phyloP scores from a whole-genome alignment of 208 protist species.

The Acanthamoeba triangularis region DNA sequence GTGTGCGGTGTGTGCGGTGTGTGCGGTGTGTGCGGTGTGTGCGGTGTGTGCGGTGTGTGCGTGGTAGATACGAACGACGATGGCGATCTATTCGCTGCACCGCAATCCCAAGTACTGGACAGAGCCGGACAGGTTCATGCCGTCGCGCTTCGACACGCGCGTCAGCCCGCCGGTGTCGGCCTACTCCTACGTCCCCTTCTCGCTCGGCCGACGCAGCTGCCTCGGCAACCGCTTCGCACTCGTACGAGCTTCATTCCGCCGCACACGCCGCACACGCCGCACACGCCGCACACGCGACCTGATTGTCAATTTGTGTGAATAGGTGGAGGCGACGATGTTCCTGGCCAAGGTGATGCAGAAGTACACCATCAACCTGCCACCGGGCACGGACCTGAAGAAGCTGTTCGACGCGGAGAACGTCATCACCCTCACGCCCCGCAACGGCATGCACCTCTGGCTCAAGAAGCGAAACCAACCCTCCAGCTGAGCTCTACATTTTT shows the following conservation, averaged over 20 bases:
- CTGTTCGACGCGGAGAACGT: not conserved
- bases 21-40: too few relatives aligned
- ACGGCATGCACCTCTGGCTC: not conserved
- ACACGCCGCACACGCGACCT: not conserved
- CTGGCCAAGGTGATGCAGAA: slow-evolving; percentile 14
- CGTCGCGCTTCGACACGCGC: slow-evolving; percentile 22
- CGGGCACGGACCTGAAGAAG: not conserved
- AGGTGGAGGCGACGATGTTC: slow-evolving; percentile 57
- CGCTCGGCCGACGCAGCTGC: slow-evolving; percentile 15
- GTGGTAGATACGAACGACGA: not conserved
- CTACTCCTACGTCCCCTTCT: slow-evolving; percentile 28
- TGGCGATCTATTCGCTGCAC: slow-evolving; percentile 22
- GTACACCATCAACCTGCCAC: slow-evolving; percentile 32
- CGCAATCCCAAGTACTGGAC: slow-evolving; percentile 2
- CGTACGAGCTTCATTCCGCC: not conserved
- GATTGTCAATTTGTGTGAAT: not conserved
- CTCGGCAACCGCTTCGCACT: slow-evolving; percentile 28
- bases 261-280: too few relatives aligned
- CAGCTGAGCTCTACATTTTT: too few relatives aligned
- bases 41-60: too few relatives aligned
- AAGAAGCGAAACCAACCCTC: not conserved
- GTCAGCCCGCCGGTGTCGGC: slow-evolving; percentile 14
- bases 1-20: not conserved
- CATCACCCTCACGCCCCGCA: not conserved
- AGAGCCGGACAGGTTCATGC: slow-evolving; percentile 27